These are phyloP conservation scores for Globisporangium orthogonon DNA, from an alignment of 352 stramenopile genomes.

Conservation along the genomic window DNA sequence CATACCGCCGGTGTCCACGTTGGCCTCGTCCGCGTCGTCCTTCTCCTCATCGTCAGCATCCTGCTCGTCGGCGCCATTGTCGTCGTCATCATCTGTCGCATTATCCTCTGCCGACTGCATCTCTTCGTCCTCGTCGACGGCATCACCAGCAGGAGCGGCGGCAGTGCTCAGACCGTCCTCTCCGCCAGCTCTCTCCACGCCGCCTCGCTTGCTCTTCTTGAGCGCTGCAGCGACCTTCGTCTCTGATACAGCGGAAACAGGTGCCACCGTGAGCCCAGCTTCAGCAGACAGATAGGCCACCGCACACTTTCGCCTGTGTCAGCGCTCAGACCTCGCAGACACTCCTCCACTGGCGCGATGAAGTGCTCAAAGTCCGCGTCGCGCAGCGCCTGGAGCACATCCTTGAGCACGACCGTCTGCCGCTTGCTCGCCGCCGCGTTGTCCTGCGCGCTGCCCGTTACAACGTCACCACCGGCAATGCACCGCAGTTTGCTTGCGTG, in stretches of 20 bases:
- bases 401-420: slow-evolving; percentile 67
- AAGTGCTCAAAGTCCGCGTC: slow-evolving; percentile 83
- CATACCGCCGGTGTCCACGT: background rate
- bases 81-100: slow-evolving; percentile 8
- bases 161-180: background rate
- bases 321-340: slow-evolving; percentile 42
- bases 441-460: slow-evolving; percentile 45
- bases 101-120: slow-evolving; percentile 32
- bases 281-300: background rate
- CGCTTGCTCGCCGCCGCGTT: slow-evolving; percentile 61
- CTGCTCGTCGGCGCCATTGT: background rate
- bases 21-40: background rate
- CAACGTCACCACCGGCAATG: too few relatives aligned
- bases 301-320: too few relatives aligned
- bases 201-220: slow-evolving; percentile 29
- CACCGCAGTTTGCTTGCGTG: too few relatives aligned
- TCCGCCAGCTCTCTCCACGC: slow-evolving; percentile 10
- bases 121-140: slow-evolving; percentile 33
- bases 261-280: background rate
- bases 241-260: slow-evolving; percentile 19
- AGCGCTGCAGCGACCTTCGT: slow-evolving; percentile 29
- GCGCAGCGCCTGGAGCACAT: slow-evolving; percentile 61
- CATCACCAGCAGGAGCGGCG: slow-evolving; percentile 8
- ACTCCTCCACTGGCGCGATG: slow-evolving; percentile 57
- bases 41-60: slow-evolving; percentile 2